These are phyloP conservation scores for Albophoma yamanashiensis DNA, from an alignment of 2,329 filamentous ascomycete species.

Conservation along the genomic window DNA sequence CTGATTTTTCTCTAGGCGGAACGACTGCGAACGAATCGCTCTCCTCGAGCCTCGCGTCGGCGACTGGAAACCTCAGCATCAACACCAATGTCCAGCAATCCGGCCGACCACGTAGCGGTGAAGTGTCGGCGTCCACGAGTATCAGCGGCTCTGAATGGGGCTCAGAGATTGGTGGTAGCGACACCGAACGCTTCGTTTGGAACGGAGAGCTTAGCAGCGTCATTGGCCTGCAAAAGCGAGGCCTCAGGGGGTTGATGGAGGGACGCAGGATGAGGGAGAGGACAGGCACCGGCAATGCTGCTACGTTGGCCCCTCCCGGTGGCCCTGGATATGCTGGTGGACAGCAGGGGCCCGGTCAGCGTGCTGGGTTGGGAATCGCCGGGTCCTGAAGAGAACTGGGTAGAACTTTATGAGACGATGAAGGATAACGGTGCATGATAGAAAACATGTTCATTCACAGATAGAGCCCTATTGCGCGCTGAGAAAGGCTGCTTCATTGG, in stretches of 20 bases:
- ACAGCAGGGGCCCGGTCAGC: conserved; percentile 17
- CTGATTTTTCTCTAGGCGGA: conserved; percentile 21
- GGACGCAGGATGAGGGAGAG: conserved; percentile 76
- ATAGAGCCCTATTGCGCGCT: neutral
- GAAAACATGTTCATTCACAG: neutral
- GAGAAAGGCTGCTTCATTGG: neutral
- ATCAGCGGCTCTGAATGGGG: conserved; percentile 46
- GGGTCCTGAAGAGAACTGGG: conserved; percentile 22
- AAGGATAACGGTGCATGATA: neutral
- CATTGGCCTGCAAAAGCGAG: conserved; percentile 90
- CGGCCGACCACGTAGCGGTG: conserved; percentile 31
- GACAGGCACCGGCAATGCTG: conserved; percentile 31
- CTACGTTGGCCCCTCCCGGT: conserved; percentile 11
- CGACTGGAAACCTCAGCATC: conserved; percentile 33
- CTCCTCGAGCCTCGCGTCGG: conserved; percentile 19
- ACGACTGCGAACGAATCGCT: conserved; percentile 18
- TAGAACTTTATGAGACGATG: neutral
- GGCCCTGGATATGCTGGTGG: conserved; percentile 5
- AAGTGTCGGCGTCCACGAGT: conserved; percentile 38
- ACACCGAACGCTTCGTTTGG: conserved; percentile 54
- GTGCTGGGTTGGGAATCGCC: conserved; percentile 44
- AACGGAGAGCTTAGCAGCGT: conserved; percentile 73
- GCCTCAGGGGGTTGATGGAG: conserved; percentile 88
- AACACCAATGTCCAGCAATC: conserved; percentile 31
- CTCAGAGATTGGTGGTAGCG: conserved; percentile 40